Conservation (phyloP, 2,329 filamentous ascomycete genomes). For the Sporothrix schenckii region DNA sequence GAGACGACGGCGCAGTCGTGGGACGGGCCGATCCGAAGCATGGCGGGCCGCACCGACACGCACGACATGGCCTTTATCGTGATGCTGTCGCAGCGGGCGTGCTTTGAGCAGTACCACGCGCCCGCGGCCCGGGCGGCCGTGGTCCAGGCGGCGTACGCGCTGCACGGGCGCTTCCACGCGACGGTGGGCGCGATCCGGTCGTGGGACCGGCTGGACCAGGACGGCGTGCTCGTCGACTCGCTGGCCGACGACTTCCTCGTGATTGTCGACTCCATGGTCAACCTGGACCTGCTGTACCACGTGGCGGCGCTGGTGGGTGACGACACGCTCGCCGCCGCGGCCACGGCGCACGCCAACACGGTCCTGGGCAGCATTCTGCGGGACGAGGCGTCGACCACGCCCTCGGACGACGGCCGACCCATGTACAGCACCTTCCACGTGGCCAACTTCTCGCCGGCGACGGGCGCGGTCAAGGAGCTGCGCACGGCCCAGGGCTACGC, state of each 20-base stretch:
- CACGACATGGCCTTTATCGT: slow-evolving; percentile 61
- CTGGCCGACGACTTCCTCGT: slow-evolving; percentile 46
- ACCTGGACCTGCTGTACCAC: slow-evolving; percentile 47
- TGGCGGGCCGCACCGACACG: slow-evolving; percentile 51
- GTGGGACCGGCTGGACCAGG: slow-evolving; percentile 49
- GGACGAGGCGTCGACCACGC: slow-evolving; percentile 38
- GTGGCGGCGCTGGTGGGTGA: slow-evolving; percentile 43
- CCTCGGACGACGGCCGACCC: not conserved
- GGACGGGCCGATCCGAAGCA: slow-evolving; percentile 45
- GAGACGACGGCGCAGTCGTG: slow-evolving; percentile 40
- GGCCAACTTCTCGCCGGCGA: slow-evolving; percentile 52
- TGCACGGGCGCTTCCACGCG: slow-evolving; percentile 49
- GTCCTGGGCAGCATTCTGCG: slow-evolving; percentile 49
- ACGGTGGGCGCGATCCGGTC: slow-evolving; percentile 52
- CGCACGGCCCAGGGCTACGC: slow-evolving; percentile 55
- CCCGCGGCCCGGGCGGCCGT: slow-evolving; percentile 47
- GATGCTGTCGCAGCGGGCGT: slow-evolving; percentile 51
- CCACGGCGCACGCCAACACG: slow-evolving; percentile 48
- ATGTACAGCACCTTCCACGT: slow-evolving; percentile 52
- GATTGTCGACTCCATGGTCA: slow-evolving; percentile 50
- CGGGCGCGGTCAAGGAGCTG: slow-evolving; percentile 49
- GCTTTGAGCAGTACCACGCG: slow-evolving; percentile 49
- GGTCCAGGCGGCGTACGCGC: slow-evolving; percentile 48
- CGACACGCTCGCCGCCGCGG: slow-evolving; percentile 38
- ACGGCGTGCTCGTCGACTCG: slow-evolving; percentile 42